Evolutionary conservation across 306 rosid genomes (phyloP).

Genomic region (Oxytropis ochrocephala): DNA sequence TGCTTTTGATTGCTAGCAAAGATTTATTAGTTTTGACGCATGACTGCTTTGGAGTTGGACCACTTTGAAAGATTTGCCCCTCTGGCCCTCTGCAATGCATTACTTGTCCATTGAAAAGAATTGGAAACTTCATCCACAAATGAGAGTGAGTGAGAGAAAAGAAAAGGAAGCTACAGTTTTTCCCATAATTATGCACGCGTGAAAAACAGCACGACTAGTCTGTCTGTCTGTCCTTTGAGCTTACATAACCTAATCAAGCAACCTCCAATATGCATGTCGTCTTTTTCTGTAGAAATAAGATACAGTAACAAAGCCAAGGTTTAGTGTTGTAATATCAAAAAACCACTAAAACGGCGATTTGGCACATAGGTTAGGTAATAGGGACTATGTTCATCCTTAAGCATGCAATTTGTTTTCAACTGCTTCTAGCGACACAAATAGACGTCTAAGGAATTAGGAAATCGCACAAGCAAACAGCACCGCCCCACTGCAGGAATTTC

Average conservation of each 20-base stretch:
- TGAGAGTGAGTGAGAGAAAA: not conserved
- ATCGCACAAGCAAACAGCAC: not conserved
- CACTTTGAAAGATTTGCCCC: not conserved
- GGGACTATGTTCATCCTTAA: too few relatives aligned
- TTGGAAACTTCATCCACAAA: not conserved
- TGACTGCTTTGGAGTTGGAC: not conserved
- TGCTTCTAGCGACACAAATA: not conserved
- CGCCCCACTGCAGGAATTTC: not conserved
- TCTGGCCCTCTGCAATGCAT: not conserved
- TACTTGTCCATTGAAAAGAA: not conserved
- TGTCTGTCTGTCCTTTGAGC: not conserved
- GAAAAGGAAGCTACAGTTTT: not conserved
- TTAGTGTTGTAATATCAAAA: not conserved
- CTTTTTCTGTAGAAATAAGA: not conserved
- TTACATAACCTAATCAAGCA: not conserved
- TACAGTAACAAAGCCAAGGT: not conserved
- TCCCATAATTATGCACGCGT: not conserved
- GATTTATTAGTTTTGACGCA: not conserved
- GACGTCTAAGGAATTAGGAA: slow-evolving; percentile 16
- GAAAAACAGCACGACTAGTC: not conserved
- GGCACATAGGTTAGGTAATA: not conserved
- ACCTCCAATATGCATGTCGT: not conserved
- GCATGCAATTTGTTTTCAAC: not conserved
- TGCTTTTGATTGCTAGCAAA: not conserved
- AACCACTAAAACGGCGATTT: not conserved